Conservation (phyloP, 108 stramenopile genomes). For the Aurantiochytrium sp. region DNA sequence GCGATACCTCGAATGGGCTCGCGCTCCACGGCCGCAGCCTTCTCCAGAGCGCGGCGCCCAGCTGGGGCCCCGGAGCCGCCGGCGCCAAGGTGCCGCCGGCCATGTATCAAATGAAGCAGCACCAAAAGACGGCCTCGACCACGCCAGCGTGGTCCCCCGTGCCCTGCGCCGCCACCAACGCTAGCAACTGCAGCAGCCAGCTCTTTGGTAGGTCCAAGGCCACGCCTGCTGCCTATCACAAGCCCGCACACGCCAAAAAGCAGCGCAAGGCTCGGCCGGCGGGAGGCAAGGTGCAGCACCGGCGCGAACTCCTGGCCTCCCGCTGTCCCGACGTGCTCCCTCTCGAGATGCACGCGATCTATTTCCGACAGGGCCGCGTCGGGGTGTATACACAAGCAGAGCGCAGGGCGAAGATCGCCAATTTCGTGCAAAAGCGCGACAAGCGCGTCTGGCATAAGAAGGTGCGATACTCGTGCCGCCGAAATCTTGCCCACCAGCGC, state of each 20-base stretch:
- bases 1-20: neutral
- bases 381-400: constrained; percentile 92
- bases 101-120: no score
- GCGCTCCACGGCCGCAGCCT: neutral
- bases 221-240: neutral
- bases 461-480: constrained; percentile 93
- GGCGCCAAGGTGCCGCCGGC: no score
- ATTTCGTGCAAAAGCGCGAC: constrained; percentile 77
- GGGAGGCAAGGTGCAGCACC: no score
- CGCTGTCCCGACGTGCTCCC: neutral
- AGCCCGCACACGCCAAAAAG: neutral
- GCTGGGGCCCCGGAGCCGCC: no score
- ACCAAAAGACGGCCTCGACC: no score
- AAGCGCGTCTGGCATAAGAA: constrained; percentile 93
- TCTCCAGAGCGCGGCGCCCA: neutral
- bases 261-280: no score
- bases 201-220: no score
- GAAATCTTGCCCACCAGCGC: constrained; percentile 87
- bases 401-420: constrained; percentile 80
- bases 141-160: no score
- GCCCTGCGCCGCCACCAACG: no score
- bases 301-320: neutral
- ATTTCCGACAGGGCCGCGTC: constrained; percentile 90
- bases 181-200: no score
- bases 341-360: constrained; percentile 32